Evolutionary conservation across 768 basidiomycete genomes (phyloP), one percentile per base, ranked within the genome.

Genomic region (Pilatotrama ljubarskyi): DNA sequence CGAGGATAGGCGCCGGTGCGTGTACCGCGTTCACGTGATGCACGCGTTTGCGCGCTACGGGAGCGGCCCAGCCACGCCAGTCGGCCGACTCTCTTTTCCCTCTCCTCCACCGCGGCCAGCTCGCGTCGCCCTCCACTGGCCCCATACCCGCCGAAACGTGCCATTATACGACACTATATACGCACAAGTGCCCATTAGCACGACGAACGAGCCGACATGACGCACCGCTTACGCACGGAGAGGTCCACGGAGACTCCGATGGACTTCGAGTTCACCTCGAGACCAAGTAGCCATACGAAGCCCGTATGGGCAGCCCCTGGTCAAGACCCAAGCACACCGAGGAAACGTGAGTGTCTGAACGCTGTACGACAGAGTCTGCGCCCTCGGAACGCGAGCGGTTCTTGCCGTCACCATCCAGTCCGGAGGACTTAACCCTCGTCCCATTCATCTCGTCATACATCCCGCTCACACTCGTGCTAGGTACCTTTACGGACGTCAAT

Each of bases 191-290:
- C 11, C 18, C n/a, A n/a, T 13, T 38, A 20, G 42, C 48, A 32
- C 42, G 37, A 20, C 13, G 25, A 5, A 48, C 42, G 41, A 40
- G 22, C 15, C 32, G 32, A 38, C 18, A 61, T 61, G 59, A 26
- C 56, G 25, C 20, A 46, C 9, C 53, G 55, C 13, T 29, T 58
- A 22, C 63, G 63, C 40, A 40, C 58, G 35, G 55, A 54, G 11
- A 81, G 87, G 66, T 88, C 87, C 13, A 90, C 78, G 49, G 92
- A 93, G 69, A 89, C 87, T 3, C 92, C 92, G 4, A 94, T 94
- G 92, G 91, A 94, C 73, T 94, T 86, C 73, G 85, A 93, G 70
- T 93, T 87, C 77, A 93, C 91, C 9, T 84, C 85, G 64, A 81
- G 90, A 24, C 80, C 83, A 15, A 81, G 71, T 61, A 77, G 70